Percentiles rank a stretch among this genome's conserved stretches.
Evolutionary conservation across 371 early-diverging fungal genomes (phyloP).

Genomic region (Vairimorpha ceranae): DNA sequence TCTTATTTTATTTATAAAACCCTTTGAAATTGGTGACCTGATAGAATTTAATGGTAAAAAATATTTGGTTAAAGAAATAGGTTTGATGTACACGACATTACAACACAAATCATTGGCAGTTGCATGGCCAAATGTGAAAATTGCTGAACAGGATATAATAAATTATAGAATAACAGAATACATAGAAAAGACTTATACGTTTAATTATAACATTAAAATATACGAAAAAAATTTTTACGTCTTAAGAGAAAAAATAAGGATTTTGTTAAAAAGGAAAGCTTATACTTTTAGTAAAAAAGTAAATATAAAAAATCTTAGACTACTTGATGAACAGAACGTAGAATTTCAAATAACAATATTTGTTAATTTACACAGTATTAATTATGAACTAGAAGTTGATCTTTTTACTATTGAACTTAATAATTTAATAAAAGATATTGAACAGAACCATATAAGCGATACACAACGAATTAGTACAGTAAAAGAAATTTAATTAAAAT

Average conservation of each 20-base stretch:
- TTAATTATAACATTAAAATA: neutral
- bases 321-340: neutral
- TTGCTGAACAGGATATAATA: constrained; percentile 39
- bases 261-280: neutral
- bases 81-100: constrained; percentile 49
- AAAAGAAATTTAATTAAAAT: neutral
- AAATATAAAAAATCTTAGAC: neutral
- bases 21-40: constrained; percentile 58
- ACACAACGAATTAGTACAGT: neutral
- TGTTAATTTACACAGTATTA: neutral
- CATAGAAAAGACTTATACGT: neutral
- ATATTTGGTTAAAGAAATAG: constrained; percentile 49
- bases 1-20: constrained; percentile 55
- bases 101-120: constrained; percentile 5
- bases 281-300: neutral
- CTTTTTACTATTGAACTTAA: neutral
- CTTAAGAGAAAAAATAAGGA: neutral
- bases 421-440: neutral
- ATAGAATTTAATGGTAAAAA: constrained; percentile 31
- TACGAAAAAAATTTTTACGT: neutral
- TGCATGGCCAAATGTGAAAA: constrained; percentile 36
- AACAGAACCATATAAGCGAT: neutral
- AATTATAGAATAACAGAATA: constrained; percentile 39
- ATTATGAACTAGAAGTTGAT: constrained; percentile 10
- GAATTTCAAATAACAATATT: neutral